Evolutionary conservation across 768 basidiomycete genomes (phyloP).

Genomic region (Serendipita indica): DNA sequence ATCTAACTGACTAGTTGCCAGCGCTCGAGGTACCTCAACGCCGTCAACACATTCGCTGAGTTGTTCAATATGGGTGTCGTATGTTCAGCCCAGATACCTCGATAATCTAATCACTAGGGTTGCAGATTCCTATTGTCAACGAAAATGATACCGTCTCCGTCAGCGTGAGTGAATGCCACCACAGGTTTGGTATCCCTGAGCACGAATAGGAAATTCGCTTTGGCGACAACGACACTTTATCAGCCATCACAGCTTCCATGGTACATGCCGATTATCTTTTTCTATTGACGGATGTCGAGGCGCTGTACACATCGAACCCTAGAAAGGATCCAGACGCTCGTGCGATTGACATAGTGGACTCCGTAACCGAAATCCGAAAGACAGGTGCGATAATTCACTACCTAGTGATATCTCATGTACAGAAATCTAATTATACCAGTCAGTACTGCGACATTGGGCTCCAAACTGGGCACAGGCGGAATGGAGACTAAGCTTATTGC

Average conservation of each 20-base stretch:
- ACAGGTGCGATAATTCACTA: conserved; percentile 38
- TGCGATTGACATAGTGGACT: conserved; percentile 68
- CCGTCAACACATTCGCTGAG: conserved; percentile 88
- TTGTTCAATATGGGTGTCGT: conserved; percentile 87
- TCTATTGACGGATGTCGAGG: conserved; percentile 91
- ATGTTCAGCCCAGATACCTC: neutral
- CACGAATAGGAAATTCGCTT: conserved; percentile 91
- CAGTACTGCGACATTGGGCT: conserved; percentile 83
- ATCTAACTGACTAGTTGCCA: conserved; percentile 21
- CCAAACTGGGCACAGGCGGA: conserved; percentile 88
- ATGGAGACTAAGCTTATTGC: conserved; percentile 99
- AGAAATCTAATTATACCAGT: conserved; percentile 39
- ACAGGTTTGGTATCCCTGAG: neutral
- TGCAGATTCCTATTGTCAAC: conserved; percentile 69
- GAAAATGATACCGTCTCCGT: conserved; percentile 99
- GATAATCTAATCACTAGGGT: neutral
- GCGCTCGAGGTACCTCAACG: conserved; percentile 92
- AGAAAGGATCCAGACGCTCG: conserved; percentile 73
- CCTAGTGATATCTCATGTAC: neutral
- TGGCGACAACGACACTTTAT: conserved; percentile 96
- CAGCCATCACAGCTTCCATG: conserved; percentile 95
- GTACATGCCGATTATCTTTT: conserved; percentile 96
- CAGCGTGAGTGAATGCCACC: conserved; percentile 46
- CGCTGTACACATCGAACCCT: conserved; percentile 89
- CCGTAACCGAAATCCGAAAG: conserved; percentile 63